Base-by-base conservation (phyloP, 2,329 filamentous ascomycete genomes). In the Calonectria leucothoes region DNA sequence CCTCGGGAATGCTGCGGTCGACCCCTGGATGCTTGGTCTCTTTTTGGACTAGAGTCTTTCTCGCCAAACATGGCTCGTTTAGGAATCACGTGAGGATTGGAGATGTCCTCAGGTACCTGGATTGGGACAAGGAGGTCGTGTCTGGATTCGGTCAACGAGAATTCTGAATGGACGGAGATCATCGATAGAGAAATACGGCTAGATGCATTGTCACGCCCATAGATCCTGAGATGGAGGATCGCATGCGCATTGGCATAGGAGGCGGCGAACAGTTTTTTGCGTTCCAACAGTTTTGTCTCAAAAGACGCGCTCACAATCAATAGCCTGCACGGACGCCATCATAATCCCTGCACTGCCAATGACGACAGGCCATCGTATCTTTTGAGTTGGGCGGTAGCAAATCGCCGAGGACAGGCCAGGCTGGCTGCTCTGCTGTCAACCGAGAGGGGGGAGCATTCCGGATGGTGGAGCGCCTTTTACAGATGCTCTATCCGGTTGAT, bases 1-100 rank as follows among this genome's bases (percentile, higher is more conserved):
- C 78, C 76, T 78, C 77, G 78, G 75, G 75, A 79, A 79, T 79
- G 76, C 67, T 63, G 77, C 69, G 71, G 77, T 39, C 66, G n/a
- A 49, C 66, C 39, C 55, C 70, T 68, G 55, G 45, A 17, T 14
- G 45, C 17, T 39, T 39, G 52, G 29, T 37, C 70, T 59, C 49
- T 29, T 65, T 72, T 51, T n/a, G 57, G 70, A 20, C 51, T 72
- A 72, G 70, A n/a, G 55, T 25, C 35, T 57, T 64, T 29, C 4
- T 10, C 7, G 42, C 33, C n/a, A 64, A 68, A 63, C 29, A 55
- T 66, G 23, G 51, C 66, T 49, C 39, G 33, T 35, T 49, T 23
- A 25, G 33, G 6, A 57, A 68, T 72, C 70, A 72, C 70, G 70
- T 68, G 70, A 72, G 65, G 25, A 20, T 29, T 31, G 35, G 49